A percentile compares a stretch with the other conserved stretches of the same genome.
phyloP scores from a whole-genome alignment of 208 protist species.

The Leishmania turanica region DNA sequence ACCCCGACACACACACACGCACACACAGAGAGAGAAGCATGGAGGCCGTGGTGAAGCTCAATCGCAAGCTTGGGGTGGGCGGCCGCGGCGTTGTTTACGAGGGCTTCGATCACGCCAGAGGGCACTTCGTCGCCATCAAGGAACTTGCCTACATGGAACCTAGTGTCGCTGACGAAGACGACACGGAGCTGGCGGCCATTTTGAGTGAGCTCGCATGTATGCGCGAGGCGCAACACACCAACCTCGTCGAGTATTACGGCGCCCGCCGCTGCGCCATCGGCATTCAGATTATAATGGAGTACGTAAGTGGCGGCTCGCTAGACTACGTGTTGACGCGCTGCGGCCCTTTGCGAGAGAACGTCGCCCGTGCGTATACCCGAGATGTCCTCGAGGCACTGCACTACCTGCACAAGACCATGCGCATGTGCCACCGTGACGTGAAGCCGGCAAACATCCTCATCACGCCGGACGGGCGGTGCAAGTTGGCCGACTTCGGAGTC shows the following conservation, averaged over 20 bases:
- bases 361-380: constrained; percentile 70
- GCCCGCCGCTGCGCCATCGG: constrained; percentile 60
- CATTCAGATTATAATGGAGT: constrained; percentile 92
- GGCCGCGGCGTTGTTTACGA: constrained; percentile 81
- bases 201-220: constrained; percentile 80
- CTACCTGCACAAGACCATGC: constrained; percentile 80
- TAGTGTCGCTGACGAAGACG: constrained; percentile 28
- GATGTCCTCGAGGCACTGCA: constrained; percentile 79
- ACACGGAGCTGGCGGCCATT: constrained; percentile 41
- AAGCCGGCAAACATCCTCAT: constrained; percentile 93
- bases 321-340: constrained; percentile 67
- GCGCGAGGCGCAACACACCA: constrained; percentile 68
- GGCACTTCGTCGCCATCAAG: constrained; percentile 90
- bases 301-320: constrained; percentile 83
- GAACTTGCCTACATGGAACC: constrained; percentile 70
- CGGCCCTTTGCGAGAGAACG: constrained; percentile 65
- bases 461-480: constrained; percentile 78
- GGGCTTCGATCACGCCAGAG: constrained; percentile 79
- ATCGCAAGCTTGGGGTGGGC: constrained; percentile 80
- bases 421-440: constrained; percentile 91
- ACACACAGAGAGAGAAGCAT: not conserved
- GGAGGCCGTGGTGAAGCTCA: constrained; percentile 51
- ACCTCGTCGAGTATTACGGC: constrained; percentile 86
- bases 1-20: not conserved
- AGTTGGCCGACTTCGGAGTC: constrained; percentile 91